phyloP scores from a whole-genome alignment of 768 basidiomycete genomes.

The Austroboletus eburneus region DNA sequence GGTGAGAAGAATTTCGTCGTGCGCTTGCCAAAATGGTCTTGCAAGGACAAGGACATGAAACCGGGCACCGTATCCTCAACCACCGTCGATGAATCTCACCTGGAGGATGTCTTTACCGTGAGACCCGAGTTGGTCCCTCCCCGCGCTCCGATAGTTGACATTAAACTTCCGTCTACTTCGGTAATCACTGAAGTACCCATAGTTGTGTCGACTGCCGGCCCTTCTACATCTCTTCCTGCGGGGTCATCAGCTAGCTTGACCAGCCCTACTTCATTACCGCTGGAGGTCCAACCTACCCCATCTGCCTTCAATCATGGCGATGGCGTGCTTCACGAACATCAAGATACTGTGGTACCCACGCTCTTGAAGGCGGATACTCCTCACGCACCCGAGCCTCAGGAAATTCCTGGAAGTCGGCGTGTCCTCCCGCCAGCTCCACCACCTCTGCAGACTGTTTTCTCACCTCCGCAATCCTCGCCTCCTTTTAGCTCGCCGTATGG shows the following conservation, averaged over 20 bases:
- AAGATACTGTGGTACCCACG: conserved; percentile 23
- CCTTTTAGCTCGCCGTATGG: conserved; percentile 66
- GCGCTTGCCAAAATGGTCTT: conserved; percentile 45
- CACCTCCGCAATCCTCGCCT: conserved; percentile 45
- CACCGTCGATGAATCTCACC: conserved; percentile 34
- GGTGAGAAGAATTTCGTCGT: conserved; percentile 49
- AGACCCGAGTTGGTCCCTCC: conserved; percentile 42
- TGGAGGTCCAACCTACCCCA: neutral
- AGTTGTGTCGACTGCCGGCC: conserved; percentile 4
- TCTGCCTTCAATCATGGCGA: conserved; percentile 9
- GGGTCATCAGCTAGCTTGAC: conserved; percentile 8
- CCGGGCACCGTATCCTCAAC: conserved; percentile 14
- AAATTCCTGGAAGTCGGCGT: conserved; percentile 20
- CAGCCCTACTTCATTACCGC: conserved; percentile 6
- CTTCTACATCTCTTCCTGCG: conserved; percentile 10
- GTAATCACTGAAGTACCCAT: conserved; percentile 1
- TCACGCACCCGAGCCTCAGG: conserved; percentile 13
- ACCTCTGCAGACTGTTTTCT: conserved; percentile 43
- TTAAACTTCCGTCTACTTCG: conserved; percentile 30
- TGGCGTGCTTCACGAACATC: conserved; percentile 24
- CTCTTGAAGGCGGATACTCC: conserved; percentile 30
- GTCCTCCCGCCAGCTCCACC: conserved; percentile 37
- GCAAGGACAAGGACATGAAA: conserved; percentile 32
- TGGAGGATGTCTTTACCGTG: conserved; percentile 59
- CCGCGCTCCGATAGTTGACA: conserved; percentile 22